Evolutionary conservation across 371 early-diverging fungal genomes (phyloP).

Genomic region (Mucor plumbeus): DNA sequence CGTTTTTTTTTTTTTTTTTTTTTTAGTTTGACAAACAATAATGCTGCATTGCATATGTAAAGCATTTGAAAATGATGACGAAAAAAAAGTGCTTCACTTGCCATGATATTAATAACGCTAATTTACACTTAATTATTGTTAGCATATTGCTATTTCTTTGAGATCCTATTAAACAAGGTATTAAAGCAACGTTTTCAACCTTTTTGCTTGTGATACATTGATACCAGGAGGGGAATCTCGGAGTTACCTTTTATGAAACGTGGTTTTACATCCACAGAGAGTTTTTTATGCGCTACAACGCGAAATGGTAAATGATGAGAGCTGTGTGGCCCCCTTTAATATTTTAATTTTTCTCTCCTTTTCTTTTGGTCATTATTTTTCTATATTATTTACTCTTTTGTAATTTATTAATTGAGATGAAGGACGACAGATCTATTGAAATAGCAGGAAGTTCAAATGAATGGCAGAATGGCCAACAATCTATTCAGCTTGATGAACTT

Average conservation of each 20-base stretch:
- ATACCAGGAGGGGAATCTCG: background rate
- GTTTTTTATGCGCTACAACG: conserved; percentile 5
- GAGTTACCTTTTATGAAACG: background rate
- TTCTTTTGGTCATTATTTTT: background rate
- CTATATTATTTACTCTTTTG: background rate
- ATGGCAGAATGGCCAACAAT: background rate
- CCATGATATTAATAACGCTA: background rate
- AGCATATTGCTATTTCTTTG: background rate
- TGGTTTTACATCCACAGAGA: background rate
- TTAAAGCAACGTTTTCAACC: background rate
- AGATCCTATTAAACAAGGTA: background rate
- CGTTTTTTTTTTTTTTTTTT: background rate
- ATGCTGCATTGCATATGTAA: background rate
- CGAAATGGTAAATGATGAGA: background rate
- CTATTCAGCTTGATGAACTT: background rate
- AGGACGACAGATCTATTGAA: background rate
- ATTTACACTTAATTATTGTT: background rate
- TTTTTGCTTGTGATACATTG: background rate
- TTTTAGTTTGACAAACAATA: background rate
- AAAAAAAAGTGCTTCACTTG: background rate
- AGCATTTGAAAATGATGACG: background rate
- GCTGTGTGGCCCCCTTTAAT: background rate
- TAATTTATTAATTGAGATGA: background rate
- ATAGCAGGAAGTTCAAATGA: background rate
- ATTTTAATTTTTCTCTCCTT: background rate